phyloP scores from a whole-genome alignment of 164 flowering plant genomes.

The Stephania cephalantha region DNA sequence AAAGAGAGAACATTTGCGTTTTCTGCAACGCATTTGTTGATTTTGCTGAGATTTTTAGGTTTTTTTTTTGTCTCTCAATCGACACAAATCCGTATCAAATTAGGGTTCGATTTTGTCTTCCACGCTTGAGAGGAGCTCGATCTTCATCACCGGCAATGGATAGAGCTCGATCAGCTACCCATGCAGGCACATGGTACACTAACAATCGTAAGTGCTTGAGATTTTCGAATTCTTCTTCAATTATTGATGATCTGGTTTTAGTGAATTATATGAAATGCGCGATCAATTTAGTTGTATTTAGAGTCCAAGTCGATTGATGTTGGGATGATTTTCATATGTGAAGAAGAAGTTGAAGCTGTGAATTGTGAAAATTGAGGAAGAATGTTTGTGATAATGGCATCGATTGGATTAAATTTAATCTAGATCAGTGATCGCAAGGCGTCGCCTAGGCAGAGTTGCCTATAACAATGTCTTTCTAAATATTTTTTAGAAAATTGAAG shows the following conservation, averaged over 20 bases:
- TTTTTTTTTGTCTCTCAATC: not conserved
- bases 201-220: slow-evolving; percentile 59
- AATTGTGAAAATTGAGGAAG: not conserved
- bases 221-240: not conserved
- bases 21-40: not conserved
- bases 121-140: not conserved
- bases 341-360: not conserved
- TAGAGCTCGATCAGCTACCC: slow-evolving; percentile 68
- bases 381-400: not conserved
- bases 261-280: not conserved
- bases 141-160: slow-evolving; percentile 32
- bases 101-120: not conserved
- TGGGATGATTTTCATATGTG: not conserved
- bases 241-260: not conserved
- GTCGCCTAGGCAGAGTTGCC: too few relatives aligned
- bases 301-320: not conserved
- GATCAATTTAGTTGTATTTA: not conserved
- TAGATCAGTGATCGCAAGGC: too few relatives aligned
- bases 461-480: too few relatives aligned
- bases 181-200: slow-evolving; percentile 99
- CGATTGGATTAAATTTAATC: not conserved
- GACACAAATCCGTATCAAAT: not conserved
- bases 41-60: not conserved
- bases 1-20: not conserved
- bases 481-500: too few relatives aligned